Evolutionary conservation across 805 yeast genomes (phyloP), one percentile per base, ranked within the genome.

Genomic region (Saccharomycopsis schoenii): DNA sequence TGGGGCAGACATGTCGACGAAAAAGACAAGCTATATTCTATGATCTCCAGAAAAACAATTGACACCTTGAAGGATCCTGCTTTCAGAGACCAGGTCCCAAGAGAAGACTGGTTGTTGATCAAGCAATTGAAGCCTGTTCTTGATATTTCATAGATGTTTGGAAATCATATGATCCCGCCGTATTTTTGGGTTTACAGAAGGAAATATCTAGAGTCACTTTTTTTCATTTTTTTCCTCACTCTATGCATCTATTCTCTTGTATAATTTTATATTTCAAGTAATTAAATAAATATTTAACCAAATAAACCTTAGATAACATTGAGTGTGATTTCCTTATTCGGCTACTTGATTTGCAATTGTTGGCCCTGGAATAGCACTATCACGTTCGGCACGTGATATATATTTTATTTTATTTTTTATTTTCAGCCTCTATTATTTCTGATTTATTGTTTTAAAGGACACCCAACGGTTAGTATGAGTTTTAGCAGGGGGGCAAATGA

Each of bases 1-100:
- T 94, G 98, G 98, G 99, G 99, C 65, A 89, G 99, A 78, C 99
- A 94, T 72, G 96, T 94, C 68, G 97, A 91, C 73, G 99, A 94
- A 76, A 78, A 83, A 62, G 99, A 94, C 74, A 80, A 82, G 55
- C 78, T 94, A 71, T 94, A 92, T 76, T 93, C 99, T n/a, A 80
- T 88, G 77, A 82, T 94, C 66, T 72, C 94, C 12, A 85, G 99
- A 80, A 88, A 80, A 74, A 88, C 97, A 41, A 92, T 94, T 68
- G 97, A 94, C 73, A 88, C 96, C n/a, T 83, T 94, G 80, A 94
- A 94, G 77, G 99, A 94, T 70, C 96, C 97, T 51, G 97, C 98
- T 3, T 94, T 94, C 84, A 84, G 99, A 75, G 93, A 89, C 68
- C 83, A 89, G 64, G 99, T 94, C 65, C 80, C 93, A 56, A 86